phyloP scores from a whole-genome alignment of 1,284 basidiomycete species.

The Tilletia setariae region DNA sequence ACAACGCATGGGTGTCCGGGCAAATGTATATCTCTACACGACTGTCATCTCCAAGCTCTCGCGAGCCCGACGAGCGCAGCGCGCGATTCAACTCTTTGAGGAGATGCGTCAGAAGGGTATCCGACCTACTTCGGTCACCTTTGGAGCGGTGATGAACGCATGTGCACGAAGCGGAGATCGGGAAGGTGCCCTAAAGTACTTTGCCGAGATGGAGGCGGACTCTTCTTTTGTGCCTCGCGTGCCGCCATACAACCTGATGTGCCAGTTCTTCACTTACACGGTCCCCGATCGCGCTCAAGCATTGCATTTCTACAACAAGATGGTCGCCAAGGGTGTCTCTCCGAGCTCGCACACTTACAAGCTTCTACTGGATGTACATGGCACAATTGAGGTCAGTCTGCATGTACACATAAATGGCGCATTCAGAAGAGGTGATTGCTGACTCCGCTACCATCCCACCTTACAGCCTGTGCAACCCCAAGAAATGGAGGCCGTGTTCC shows the following conservation, averaged over 20 bases:
- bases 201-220: slow-evolving; percentile 75
- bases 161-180: slow-evolving; percentile 81
- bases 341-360: slow-evolving; percentile 46
- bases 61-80: slow-evolving; percentile 49
- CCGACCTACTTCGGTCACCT: slow-evolving; percentile 80
- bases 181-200: slow-evolving; percentile 74
- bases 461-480: slow-evolving; percentile 64
- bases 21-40: slow-evolving; percentile 51
- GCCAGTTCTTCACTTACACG: slow-evolving; percentile 89
- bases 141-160: slow-evolving; percentile 85
- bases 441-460: neutral
- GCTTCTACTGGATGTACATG: slow-evolving; percentile 87
- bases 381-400: slow-evolving; percentile 71
- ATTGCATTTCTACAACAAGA: slow-evolving; percentile 68
- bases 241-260: slow-evolving; percentile 97
- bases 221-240: slow-evolving; percentile 79
- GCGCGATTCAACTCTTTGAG: slow-evolving; percentile 50
- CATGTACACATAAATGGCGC: no score
- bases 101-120: slow-evolving; percentile 59
- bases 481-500: slow-evolving; percentile 73
- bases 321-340: slow-evolving; percentile 63
- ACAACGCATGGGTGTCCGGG: slow-evolving; percentile 42
- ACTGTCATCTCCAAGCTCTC: slow-evolving; percentile 53
- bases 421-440: no score
- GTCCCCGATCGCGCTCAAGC: slow-evolving; percentile 69